Percentiles rank a stretch among this genome's conserved stretches.
phyloP scores from a whole-genome alignment of 106 monocot species.

The Platanthera guangdongensis region DNA sequence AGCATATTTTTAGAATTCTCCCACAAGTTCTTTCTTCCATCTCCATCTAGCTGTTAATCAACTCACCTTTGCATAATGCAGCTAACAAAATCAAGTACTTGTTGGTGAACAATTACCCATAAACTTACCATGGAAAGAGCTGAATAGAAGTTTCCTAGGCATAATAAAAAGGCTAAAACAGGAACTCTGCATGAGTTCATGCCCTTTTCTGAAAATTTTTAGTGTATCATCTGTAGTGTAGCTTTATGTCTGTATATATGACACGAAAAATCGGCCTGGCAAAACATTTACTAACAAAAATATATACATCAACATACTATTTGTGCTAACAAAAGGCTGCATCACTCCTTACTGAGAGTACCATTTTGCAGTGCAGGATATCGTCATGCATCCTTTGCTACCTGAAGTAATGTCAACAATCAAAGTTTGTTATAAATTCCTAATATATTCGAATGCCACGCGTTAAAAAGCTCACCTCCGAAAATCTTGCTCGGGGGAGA shows the following conservation, averaged over 20 bases:
- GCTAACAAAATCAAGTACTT: not conserved
- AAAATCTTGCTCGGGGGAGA: slow-evolving; percentile 36
- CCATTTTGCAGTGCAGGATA: not conserved
- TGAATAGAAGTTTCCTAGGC: not conserved
- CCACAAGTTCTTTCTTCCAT: too few species aligned
- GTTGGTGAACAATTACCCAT: not conserved
- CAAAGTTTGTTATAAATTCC: not conserved
- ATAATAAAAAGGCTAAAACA: not conserved
- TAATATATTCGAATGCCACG: not conserved
- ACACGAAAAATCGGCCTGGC: not conserved
- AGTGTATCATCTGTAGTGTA: not conserved
- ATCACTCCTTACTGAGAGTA: not conserved
- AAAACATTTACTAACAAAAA: not conserved
- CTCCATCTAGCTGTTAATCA: too few species aligned
- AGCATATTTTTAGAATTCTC: too few species aligned
- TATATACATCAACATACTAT: not conserved
- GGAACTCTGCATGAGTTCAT: not conserved
- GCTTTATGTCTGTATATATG: not conserved
- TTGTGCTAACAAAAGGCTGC: not conserved
- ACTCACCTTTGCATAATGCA: too few species aligned
- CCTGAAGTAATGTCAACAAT: slow-evolving; percentile 1
- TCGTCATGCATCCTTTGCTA: not conserved
- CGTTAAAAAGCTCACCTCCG: slow-evolving; percentile 27
- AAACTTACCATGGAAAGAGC: not conserved
- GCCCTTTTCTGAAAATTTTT: not conserved